Conservation (phyloP, 2,329 filamentous ascomycete species). For the Fusarium concolor region DNA sequence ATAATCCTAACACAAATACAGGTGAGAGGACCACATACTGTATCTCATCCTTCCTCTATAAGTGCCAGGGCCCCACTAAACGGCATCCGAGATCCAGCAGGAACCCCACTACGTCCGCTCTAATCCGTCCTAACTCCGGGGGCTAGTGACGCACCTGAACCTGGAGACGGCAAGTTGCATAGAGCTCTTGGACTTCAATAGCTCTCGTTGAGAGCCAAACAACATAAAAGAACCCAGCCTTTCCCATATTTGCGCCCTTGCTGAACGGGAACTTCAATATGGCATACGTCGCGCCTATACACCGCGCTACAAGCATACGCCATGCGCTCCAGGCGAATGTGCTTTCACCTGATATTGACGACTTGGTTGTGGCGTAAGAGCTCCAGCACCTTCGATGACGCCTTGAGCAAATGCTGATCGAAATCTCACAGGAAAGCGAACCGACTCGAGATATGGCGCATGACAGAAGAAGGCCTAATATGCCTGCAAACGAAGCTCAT, state of each 20-base stretch:
- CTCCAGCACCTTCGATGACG: slow-evolving; percentile 20
- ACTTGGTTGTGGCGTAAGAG: slow-evolving; percentile 86
- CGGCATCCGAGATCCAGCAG: slow-evolving; percentile 6
- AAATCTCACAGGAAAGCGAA: slow-evolving; percentile 76
- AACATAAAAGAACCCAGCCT: slow-evolving; percentile 7
- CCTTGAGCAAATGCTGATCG: slow-evolving; percentile 46
- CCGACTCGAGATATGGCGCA: slow-evolving; percentile 84
- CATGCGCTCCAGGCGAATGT: slow-evolving; percentile 87
- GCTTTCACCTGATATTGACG: slow-evolving; percentile 78
- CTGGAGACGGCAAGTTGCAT: slow-evolving; percentile 29
- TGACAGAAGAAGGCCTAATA: slow-evolving; percentile 71
- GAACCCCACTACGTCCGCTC: slow-evolving; percentile 40
- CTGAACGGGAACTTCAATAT: slow-evolving; percentile 60
- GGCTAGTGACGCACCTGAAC: slow-evolving; percentile 41
- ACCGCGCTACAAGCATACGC: slow-evolving; percentile 89
- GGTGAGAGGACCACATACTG: too few species aligned
- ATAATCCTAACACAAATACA: neutral
- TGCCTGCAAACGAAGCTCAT: slow-evolving; percentile 77
- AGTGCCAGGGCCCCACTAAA: slow-evolving; percentile 22
- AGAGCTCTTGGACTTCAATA: slow-evolving; percentile 42
- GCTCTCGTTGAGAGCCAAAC: slow-evolving; percentile 43
- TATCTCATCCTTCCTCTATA: neutral
- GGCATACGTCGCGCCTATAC: slow-evolving; percentile 95
- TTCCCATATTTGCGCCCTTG: neutral
- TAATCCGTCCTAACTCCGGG: slow-evolving; percentile 46